Base-by-base conservation (phyloP, 78 protist genomes). In the Dictyostelium firmibasis region DNA sequence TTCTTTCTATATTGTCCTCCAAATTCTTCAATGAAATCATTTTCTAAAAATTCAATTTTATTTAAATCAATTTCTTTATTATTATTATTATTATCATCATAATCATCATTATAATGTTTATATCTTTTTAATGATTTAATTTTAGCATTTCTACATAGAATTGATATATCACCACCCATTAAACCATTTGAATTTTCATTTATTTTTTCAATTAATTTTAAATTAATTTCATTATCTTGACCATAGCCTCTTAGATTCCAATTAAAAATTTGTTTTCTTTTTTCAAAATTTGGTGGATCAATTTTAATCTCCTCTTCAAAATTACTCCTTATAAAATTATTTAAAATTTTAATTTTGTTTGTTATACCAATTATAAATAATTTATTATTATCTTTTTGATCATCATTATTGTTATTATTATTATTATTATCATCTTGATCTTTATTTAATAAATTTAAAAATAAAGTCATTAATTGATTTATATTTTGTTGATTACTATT, bases 151-250 rank as follows among this genome's bases (percentile, higher is more conserved):
- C 93, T 53, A 79, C 85, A 76, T 25, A 88, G n/a, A 14, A 79
- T 35, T 31, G 60, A 4, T 27, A 88, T 78, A 64, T 88, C 93
- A 64, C 93, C 93, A 79, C 85, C 86, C 27, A 88, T 72, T 14
- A 78, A 44, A 43, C 93, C 93, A 88, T 70, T 88, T 43, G 86
- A 88, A 67, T 64, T 75, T n/a, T 88, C 93, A 77, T 77, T 86
- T 10, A 77, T 60, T 18, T 44, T 44, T 50, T 38, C 47, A 31
- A 86, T 27, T 0, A 25, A 18, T 60, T 31, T 35, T 23, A 35
- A 53, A 4, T 76, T 29, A 16, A 27, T 6, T 29, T 20, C 2
- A 16, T 38, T 38, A 29, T 78, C 31, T 20, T 9, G 2, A 64
- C 83, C 93, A 64, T 27, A 6, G 23, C 44, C 60, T 23, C 41